phyloP scores from a whole-genome alignment of 2,329 filamentous ascomycete genomes.

The Sporothrix sp. region DNA sequence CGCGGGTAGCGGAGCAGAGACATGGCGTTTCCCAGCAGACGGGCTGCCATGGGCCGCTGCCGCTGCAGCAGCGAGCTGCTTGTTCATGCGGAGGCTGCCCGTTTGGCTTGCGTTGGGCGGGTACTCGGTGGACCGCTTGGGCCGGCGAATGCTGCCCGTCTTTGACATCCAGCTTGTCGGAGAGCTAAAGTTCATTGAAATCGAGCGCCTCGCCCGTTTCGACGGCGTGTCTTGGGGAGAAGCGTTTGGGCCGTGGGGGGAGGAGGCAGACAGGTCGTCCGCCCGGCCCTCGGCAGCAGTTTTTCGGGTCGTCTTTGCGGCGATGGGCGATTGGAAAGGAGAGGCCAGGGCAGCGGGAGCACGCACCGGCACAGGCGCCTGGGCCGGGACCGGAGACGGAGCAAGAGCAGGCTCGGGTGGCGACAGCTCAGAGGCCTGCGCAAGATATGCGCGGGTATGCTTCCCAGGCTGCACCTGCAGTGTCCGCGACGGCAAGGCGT shows the following conservation, averaged over 20 bases:
- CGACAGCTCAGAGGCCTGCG: constrained; percentile 24
- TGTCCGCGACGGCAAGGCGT: constrained; percentile 23
- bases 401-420: constrained; percentile 13
- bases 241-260: neutral
- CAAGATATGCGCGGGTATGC: constrained; percentile 28
- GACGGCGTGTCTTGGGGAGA: constrained; percentile 32
- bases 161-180: constrained; percentile 47
- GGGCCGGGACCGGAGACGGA: neutral
- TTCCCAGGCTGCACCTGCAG: constrained; percentile 21
- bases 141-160: constrained; percentile 46
- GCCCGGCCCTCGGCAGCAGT: neutral
- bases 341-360: neutral
- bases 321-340: constrained; percentile 6
- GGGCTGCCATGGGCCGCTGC: constrained; percentile 27
- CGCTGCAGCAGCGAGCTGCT: constrained; percentile 4
- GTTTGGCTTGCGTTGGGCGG: neutral
- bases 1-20: constrained; percentile 36
- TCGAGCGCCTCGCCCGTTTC: constrained; percentile 40
- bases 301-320: neutral
- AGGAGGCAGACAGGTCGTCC: neutral
- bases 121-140: constrained; percentile 32
- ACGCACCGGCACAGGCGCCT: constrained; percentile 1
- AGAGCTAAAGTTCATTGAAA: constrained; percentile 51
- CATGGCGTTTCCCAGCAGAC: constrained; percentile 37
- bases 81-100: neutral